Percentiles rank a stretch among this genome's conserved stretches.
These are phyloP conservation scores for Thuja plicata DNA, from an alignment of 83 land plant genomes.

Conservation along the genomic window DNA sequence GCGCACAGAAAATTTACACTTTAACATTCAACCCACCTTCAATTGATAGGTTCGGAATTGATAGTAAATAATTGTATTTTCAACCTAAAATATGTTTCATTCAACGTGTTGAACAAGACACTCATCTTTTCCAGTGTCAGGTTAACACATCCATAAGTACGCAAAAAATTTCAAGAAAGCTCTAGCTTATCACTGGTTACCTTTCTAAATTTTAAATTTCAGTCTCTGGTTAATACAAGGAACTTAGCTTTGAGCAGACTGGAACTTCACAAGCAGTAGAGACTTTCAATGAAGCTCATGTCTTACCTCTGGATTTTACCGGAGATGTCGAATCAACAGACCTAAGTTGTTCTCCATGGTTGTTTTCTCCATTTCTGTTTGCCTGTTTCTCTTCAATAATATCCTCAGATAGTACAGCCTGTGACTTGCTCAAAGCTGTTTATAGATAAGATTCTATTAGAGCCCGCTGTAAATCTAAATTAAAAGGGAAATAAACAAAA, in stretches of 20 bases:
- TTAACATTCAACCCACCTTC: not conserved
- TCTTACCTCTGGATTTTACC: not conserved
- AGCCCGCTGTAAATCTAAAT: not conserved
- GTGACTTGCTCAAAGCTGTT: slow-evolving; percentile 21
- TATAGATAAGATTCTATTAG: not conserved
- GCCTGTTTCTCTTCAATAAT: not conserved
- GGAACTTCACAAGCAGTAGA: not conserved
- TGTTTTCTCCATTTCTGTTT: slow-evolving; percentile 3
- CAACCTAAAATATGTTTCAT: not conserved
- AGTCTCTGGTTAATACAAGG: not conserved
- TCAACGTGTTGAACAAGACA: not conserved
- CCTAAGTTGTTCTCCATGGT: not conserved
- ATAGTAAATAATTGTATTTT: not conserved
- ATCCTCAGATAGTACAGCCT: slow-evolving; percentile 20
- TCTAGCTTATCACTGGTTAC: not conserved
- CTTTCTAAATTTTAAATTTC: not conserved
- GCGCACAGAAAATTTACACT: not conserved
- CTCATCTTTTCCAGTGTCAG: not conserved
- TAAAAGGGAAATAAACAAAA: not conserved
- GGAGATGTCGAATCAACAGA: not conserved
- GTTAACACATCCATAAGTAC: not conserved
- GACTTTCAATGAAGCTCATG: not conserved
- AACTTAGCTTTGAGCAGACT: not conserved
- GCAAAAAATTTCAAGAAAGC: not conserved
- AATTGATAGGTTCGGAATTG: not conserved